Percentiles rank a stretch among this genome's conserved stretches.
Conservation (phyloP, 495 filamentous ascomycete species). For the Oidiodendron maius region DNA sequence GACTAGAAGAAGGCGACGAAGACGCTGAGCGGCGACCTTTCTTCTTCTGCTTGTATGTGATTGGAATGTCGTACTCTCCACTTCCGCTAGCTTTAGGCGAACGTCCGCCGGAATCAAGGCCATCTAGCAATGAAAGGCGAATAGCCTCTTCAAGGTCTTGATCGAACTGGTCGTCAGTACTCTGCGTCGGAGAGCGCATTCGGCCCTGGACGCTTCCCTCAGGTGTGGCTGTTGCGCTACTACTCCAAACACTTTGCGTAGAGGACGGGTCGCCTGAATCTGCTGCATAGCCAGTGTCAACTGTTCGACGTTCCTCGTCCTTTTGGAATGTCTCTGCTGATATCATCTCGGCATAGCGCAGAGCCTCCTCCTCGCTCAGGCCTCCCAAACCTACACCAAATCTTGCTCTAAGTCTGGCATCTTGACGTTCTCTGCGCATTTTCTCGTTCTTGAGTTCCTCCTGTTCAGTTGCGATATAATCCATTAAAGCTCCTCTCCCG, state of each 20-base stretch:
- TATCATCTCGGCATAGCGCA: constrained; percentile 84
- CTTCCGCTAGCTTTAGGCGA: constrained; percentile 60
- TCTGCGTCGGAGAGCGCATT: constrained; percentile 32
- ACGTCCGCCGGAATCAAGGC: constrained; percentile 64
- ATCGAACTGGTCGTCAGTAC: constrained; percentile 58
- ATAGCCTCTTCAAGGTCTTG: constrained; percentile 78
- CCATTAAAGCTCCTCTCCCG: constrained; percentile 57
- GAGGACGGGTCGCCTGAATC: constrained; percentile 44
- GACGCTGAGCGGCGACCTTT: constrained; percentile 33
- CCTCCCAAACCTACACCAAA: constrained; percentile 79
- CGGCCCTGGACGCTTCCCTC: constrained; percentile 41
- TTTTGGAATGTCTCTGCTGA: constrained; percentile 69
- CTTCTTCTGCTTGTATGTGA: constrained; percentile 44
- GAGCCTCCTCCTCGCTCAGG: constrained; percentile 78
- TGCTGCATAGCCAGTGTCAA: constrained; percentile 43
- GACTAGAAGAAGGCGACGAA: constrained; percentile 31
- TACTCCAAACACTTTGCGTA: constrained; percentile 36
- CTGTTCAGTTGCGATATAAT: constrained; percentile 79
- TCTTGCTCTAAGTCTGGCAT: constrained; percentile 61
- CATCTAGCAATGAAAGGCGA: constrained; percentile 64
- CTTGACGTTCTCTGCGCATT: constrained; percentile 47
- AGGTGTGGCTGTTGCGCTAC: constrained; percentile 41
- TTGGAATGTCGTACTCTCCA: constrained; percentile 42
- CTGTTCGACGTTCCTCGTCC: constrained; percentile 53
- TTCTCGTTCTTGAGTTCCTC: constrained; percentile 74